phyloP scores from a whole-genome alignment of 768 basidiomycete species.

The Termitomyces sp. region DNA sequence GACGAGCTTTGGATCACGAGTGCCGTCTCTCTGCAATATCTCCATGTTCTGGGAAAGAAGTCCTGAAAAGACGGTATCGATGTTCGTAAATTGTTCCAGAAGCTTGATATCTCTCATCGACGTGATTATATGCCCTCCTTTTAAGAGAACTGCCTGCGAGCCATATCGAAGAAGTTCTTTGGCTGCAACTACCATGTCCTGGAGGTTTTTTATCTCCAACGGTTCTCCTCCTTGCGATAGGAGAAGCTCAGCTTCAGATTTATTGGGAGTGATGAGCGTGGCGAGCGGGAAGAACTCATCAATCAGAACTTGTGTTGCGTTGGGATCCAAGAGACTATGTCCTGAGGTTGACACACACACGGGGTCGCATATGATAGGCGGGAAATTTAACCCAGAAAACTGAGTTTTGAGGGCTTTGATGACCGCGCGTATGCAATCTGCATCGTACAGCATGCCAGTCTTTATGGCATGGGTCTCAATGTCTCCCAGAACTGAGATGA shows the following conservation, averaged over 20 bases:
- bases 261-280: constrained; percentile 81
- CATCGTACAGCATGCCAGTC: constrained; percentile 84
- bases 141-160: constrained; percentile 63
- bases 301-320: constrained; percentile 60
- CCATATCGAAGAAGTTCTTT: constrained; percentile 44
- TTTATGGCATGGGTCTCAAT: constrained; percentile 73
- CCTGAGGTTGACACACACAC: constrained; percentile 92
- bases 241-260: constrained; percentile 71
- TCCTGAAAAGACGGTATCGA: constrained; percentile 41
- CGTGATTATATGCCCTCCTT: constrained; percentile 74
- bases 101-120: constrained; percentile 43
- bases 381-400: constrained; percentile 27
- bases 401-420: constrained; percentile 43
- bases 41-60: constrained; percentile 57
- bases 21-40: constrained; percentile 40
- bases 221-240: constrained; percentile 34
- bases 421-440: constrained; percentile 47
- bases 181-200: constrained; percentile 60
- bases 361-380: constrained; percentile 79
- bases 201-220: constrained; percentile 38
- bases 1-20: constrained; percentile 35
- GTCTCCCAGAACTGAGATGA: constrained; percentile 69
- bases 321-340: constrained; percentile 65
- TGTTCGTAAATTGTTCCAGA: constrained; percentile 19
- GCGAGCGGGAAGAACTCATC: constrained; percentile 68